Percentiles rank a stretch among this genome's conserved stretches.
These are phyloP conservation scores for Colletotrichum sp. DNA, from an alignment of 2,329 filamentous ascomycete genomes.

Conservation along the genomic window DNA sequence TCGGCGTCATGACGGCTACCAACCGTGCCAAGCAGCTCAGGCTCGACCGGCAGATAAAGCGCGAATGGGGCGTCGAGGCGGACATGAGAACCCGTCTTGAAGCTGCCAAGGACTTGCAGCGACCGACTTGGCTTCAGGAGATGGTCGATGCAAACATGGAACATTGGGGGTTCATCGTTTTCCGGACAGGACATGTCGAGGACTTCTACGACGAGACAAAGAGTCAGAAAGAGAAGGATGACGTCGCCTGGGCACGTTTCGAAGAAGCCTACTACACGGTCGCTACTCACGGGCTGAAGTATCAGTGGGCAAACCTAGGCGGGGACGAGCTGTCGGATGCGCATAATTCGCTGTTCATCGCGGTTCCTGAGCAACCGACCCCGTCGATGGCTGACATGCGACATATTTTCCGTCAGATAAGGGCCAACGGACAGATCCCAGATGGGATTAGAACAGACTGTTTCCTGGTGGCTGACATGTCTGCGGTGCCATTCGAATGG, in stretches of 20 bases:
- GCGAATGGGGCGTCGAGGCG: background rate
- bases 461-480: background rate
- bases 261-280: background rate
- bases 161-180: background rate
- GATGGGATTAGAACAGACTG: background rate
- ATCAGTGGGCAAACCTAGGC: background rate
- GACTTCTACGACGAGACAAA: fast-evolving
- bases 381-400: background rate
- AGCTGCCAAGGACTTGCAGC: background rate
- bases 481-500: background rate
- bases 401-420: background rate
- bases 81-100: background rate
- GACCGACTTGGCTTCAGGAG: background rate
- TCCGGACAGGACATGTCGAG: background rate
- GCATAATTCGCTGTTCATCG: background rate
- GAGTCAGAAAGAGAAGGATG: background rate
- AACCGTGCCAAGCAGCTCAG: background rate
- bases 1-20: background rate
- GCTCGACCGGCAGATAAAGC: background rate
- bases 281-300: background rate
- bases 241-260: background rate
- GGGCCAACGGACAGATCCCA: background rate
- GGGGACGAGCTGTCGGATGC: background rate
- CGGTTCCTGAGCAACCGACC: background rate
- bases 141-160: background rate